phyloP scores from a whole-genome alignment of 1,284 basidiomycete genomes.

The Ustilago bromivora region DNA sequence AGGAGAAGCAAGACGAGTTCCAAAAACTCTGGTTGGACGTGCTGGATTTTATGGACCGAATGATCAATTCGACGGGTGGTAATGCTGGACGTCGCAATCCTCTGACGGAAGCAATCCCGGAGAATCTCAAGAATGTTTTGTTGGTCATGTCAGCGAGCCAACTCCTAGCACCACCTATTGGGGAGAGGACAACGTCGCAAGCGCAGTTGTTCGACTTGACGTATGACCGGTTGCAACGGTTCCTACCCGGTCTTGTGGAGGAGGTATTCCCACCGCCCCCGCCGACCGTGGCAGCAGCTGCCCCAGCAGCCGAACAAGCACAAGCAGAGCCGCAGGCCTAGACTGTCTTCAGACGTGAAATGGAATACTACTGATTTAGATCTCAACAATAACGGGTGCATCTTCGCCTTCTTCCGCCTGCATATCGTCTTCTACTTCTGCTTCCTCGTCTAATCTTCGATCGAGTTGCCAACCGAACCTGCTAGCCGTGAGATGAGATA shows the following conservation, averaged over 20 bases:
- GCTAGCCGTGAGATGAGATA: constrained; percentile 18
- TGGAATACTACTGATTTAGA: constrained; percentile 3
- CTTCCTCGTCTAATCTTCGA: constrained; percentile 38
- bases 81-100: constrained; percentile 38
- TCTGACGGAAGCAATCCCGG: constrained; percentile 86
- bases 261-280: constrained; percentile 40
- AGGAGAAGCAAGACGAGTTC: constrained; percentile 74
- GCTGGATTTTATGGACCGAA: constrained; percentile 87
- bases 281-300: not conserved
- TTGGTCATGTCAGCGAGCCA: constrained; percentile 93
- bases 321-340: not conserved
- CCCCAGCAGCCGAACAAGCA: not conserved
- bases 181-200: constrained; percentile 17
- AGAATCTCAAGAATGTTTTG: constrained; percentile 95
- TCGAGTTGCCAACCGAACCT: constrained; percentile 45
- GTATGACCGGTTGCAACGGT: constrained; percentile 44
- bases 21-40: constrained; percentile 87
- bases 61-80: constrained; percentile 77
- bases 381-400: constrained; percentile 45
- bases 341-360: not conserved
- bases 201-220: constrained; percentile 51
- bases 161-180: constrained; percentile 73
- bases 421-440: constrained; percentile 39
- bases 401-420: constrained; percentile 47
- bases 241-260: constrained; percentile 59